These are phyloP conservation scores for Vitellaria paradoxa DNA, from an alignment of 179 eudicot species.

Conservation along the genomic window DNA sequence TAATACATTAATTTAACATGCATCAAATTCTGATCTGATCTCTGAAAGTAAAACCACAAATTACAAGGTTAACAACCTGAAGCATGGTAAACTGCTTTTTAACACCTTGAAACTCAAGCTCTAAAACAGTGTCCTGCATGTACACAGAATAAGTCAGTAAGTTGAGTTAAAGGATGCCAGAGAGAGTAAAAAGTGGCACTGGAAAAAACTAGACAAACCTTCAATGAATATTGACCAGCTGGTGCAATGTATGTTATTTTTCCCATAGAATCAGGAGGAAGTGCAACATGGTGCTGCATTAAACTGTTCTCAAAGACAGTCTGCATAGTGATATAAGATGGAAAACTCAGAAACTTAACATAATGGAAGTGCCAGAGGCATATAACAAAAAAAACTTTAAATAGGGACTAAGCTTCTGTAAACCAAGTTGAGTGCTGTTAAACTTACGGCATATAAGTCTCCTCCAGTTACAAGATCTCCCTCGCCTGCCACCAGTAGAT, in stretches of 20 bases:
- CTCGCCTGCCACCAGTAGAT: conserved; percentile 55
- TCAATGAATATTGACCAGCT: conserved; percentile 78
- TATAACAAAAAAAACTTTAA: not conserved
- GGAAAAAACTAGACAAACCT: conserved; percentile 35
- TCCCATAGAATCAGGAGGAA: conserved; percentile 97
- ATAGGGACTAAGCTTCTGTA: not conserved
- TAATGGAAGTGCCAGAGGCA: not conserved
- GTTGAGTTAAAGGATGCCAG: not conserved
- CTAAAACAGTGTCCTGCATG: conserved; percentile 85
- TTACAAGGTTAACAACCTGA: conserved; percentile 50
- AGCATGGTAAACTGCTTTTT: conserved; percentile 91
- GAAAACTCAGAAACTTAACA: conserved; percentile 8
- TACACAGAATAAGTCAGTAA: not conserved
- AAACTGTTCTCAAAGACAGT: conserved; percentile 76
- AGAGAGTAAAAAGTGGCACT: not conserved
- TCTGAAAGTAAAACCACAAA: not conserved
- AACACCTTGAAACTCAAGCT: conserved; percentile 97
- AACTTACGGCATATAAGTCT: conserved; percentile 94
- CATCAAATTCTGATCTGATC: conserved; percentile 74
- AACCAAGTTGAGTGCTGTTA: not conserved
- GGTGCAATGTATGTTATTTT: conserved; percentile 87
- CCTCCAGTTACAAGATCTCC: conserved; percentile 91
- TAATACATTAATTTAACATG: conserved; percentile 43
- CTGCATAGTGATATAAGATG: conserved; percentile 41
- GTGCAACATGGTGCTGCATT: conserved; percentile 77